Base-by-base conservation (phyloP, 2,329 filamentous ascomycete genomes). In the Bipolaris cookei region DNA sequence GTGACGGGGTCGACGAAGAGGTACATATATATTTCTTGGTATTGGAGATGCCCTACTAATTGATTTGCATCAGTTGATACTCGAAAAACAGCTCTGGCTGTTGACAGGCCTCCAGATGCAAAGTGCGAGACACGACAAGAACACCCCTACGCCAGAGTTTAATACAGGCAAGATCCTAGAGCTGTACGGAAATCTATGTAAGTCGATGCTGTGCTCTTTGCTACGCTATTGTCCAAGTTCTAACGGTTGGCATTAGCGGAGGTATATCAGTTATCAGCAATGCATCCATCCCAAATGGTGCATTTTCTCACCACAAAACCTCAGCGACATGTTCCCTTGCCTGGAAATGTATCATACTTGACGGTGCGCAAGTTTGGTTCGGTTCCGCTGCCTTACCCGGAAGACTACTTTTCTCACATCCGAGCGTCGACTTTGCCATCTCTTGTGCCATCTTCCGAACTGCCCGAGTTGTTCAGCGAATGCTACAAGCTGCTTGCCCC, bases 51-150 rank as follows among this genome's bases (percentile, higher is more conserved):
- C 25, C 14, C 4, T 38, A 39, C 58, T 65, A 42, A 65, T n/a
- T 30, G 3, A 11, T 2, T 1, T 16, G 16, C 21, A 7, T 32
- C 37, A 65, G 63, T 45, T 65, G 18, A 83, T 84, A 55, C 76
- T 84, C 45, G 82, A 84, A 59, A 84, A 84, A 67, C 84, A 86
- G 64, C 75, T 83, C 38, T 88, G 86, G 86, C 83, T 91, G 77
- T 77, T 88, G 32, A 86, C 83, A 25, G 81, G 81, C 1, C 74
- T 90, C 50, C 80, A 73, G 46, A 64, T 74, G 35, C 78, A 79
- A 30, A 73, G 65, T 44, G 51, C 69, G 51, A 68, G 68, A 37
- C 69, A 61, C 34, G 64, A 58, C 35, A 65, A 57, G 45, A 58
- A 59, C 45, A 44, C 58, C 42, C 67, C 70, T 48, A 64, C 64